phyloP scores from a whole-genome alignment of 495 filamentous ascomycete genomes.

The Symbiotaphrina buchneri region DNA sequence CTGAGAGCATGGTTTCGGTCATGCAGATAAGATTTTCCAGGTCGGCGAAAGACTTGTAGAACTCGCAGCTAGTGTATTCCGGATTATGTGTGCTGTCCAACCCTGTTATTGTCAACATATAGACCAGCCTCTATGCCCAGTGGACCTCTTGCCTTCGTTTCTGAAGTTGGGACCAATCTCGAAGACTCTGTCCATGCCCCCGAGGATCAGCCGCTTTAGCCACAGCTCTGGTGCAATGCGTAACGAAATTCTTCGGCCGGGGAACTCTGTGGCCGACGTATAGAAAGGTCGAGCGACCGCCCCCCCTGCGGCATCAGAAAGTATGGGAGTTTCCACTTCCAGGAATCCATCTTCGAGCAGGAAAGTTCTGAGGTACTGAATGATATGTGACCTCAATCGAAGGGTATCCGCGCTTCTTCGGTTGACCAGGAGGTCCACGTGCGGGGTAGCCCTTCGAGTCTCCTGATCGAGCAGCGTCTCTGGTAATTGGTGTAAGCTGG shows the following conservation, averaged over 20 bases:
- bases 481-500: conserved; percentile 56
- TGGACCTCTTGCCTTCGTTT: conserved; percentile 42
- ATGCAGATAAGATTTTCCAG: conserved; percentile 51
- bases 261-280: conserved; percentile 49
- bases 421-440: conserved; percentile 68
- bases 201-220: conserved; percentile 80
- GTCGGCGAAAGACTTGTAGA: conserved; percentile 71
- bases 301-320: conserved; percentile 54
- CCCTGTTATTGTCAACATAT: conserved; percentile 16
- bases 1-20: conserved; percentile 44
- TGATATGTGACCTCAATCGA: conserved; percentile 48
- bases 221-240: conserved; percentile 86
- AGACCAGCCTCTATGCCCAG: neutral
- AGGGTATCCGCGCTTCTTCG: conserved; percentile 38
- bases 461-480: conserved; percentile 38
- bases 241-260: conserved; percentile 42
- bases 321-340: conserved; percentile 77
- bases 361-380: conserved; percentile 50
- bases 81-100: conserved; percentile 87
- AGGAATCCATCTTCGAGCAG: conserved; percentile 48
- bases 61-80: conserved; percentile 93
- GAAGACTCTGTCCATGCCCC: conserved; percentile 74
- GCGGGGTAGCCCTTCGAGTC: conserved; percentile 39
- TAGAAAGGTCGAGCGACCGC: conserved; percentile 71
- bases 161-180: conserved; percentile 88